Percentiles rank a stretch among this genome's conserved stretches.
Evolutionary conservation across 768 basidiomycete species (phyloP).

Genomic region (Lentinula detonsa): DNA sequence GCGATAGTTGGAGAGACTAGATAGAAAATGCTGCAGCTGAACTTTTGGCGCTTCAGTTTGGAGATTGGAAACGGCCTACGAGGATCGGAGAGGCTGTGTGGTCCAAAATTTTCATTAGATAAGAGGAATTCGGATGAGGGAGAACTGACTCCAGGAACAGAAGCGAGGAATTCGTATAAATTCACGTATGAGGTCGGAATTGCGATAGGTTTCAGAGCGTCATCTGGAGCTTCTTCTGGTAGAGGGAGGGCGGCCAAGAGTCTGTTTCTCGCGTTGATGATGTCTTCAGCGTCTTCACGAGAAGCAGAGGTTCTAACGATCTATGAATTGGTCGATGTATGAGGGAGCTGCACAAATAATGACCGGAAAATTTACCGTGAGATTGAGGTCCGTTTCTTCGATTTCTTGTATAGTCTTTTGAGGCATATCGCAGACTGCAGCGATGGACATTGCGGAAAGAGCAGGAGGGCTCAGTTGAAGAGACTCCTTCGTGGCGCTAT

Average conservation of each 20-base stretch:
- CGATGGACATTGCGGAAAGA: background rate
- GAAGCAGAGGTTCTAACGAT: slow-evolving; percentile 10
- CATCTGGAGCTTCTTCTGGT: slow-evolving; percentile 57
- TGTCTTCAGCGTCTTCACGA: slow-evolving; percentile 33
- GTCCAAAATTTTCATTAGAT: slow-evolving; percentile 1
- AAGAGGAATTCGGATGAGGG: background rate
- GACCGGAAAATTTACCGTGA: background rate
- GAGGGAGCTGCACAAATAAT: background rate
- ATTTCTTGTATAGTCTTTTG: background rate
- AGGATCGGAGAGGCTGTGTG: slow-evolving; percentile 45
- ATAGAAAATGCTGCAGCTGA: background rate
- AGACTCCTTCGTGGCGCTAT: background rate
- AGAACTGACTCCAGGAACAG: background rate
- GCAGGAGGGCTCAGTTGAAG: background rate
- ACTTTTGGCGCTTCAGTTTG: background rate
- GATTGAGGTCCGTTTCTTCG: background rate
- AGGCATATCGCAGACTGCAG: background rate
- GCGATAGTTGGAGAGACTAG: slow-evolving; percentile 61
- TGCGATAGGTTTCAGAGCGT: slow-evolving; percentile 61
- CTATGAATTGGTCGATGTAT: background rate
- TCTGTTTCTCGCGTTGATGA: slow-evolving; percentile 48
- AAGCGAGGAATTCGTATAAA: slow-evolving; percentile 61
- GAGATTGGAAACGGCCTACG: slow-evolving; percentile 33
- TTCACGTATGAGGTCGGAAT: slow-evolving; percentile 54
- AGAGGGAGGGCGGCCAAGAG: slow-evolving; percentile 57